Evolutionary conservation across 805 yeast genomes (phyloP).

Genomic region (Candida odintsovae): DNA sequence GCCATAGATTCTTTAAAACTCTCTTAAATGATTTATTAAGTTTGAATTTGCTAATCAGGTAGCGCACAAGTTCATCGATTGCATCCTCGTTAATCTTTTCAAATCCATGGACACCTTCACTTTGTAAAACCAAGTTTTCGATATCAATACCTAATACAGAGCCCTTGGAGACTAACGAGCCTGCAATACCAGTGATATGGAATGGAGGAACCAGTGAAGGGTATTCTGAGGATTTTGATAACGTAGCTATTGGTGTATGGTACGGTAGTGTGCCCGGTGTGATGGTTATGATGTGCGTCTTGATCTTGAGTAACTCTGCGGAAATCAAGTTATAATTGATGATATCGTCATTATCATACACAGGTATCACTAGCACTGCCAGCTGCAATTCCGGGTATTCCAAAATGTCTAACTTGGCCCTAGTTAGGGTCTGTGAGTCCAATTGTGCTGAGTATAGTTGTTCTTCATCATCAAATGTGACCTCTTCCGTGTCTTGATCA

Average conservation of each 20-base stretch:
- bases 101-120: conserved; percentile 59
- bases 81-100: conserved; percentile 44
- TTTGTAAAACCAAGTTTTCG: conserved; percentile 31
- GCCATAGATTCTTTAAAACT: conserved; percentile 3
- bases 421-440: background rate
- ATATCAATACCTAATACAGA: conserved; percentile 10
- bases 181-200: conserved; percentile 52
- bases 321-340: conserved; percentile 28
- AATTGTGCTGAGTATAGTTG: conserved; percentile 35
- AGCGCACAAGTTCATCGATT: conserved; percentile 9
- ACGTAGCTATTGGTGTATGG: conserved; percentile 18
- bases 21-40: conserved; percentile 6
- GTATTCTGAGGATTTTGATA: conserved; percentile 6
- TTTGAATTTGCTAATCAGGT: conserved; percentile 3
- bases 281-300: conserved; percentile 12
- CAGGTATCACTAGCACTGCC: conserved; percentile 4
- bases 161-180: conserved; percentile 32
- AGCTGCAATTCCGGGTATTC: conserved; percentile 13
- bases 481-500: conserved; percentile 5
- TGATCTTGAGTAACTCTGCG: conserved; percentile 14
- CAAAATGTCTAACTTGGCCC: conserved; percentile 11
- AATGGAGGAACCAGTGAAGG: conserved; percentile 49
- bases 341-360: conserved; percentile 26
- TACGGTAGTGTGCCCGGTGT: conserved; percentile 31
- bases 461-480: conserved; percentile 28